phyloP scores from a whole-genome alignment of 2,329 filamentous ascomycete species.

The Neophaeococcomyces mojaviensis region DNA sequence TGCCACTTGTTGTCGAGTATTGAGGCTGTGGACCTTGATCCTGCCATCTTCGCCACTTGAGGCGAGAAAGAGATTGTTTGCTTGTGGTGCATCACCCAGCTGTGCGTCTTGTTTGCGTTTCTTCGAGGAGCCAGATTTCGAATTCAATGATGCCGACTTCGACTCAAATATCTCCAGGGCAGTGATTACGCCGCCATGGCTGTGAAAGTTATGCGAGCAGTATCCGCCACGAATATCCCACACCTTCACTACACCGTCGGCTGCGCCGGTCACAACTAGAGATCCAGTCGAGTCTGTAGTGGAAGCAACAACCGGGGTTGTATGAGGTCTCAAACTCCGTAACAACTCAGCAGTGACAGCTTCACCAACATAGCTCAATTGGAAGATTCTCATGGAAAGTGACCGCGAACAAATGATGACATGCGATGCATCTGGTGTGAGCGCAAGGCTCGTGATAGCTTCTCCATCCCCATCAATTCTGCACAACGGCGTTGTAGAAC shows the following conservation, averaged over 20 bases:
- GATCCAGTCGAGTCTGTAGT: conserved; percentile 82
- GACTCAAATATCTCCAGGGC: conserved; percentile 83
- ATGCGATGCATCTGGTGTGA: conserved; percentile 82
- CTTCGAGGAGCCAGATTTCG: conserved; percentile 7
- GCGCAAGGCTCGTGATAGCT: conserved; percentile 42
- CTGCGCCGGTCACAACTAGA: conserved; percentile 82
- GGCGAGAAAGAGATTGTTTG: conserved; percentile 57
- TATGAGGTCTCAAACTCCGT: conserved; percentile 80
- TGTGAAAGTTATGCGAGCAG: conserved; percentile 89
- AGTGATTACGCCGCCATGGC: conserved; percentile 84
- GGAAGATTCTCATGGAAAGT: conserved; percentile 89
- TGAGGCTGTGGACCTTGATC: conserved; percentile 82
- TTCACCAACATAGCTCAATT: conserved; percentile 53
- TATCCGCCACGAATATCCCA: conserved; percentile 88
- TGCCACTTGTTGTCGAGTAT: conserved; percentile 69
- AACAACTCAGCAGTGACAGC: conserved; percentile 60
- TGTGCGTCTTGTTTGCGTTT: conserved; percentile 35
- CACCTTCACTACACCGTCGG: conserved; percentile 89
- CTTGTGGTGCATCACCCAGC: conserved; percentile 34
- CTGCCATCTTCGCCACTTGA: conserved; percentile 93
- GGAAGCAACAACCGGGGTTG: conserved; percentile 78
- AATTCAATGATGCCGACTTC: conserved; percentile 5
- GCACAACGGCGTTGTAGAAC: conserved; percentile 72
- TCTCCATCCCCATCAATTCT: conserved; percentile 78
- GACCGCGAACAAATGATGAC: conserved; percentile 88